A percentile compares a stretch with the other conserved stretches of the same genome.
These are phyloP conservation scores for Monosporascus sp. DNA, from an alignment of 2,329 filamentous ascomycete genomes.

Conservation along the genomic window DNA sequence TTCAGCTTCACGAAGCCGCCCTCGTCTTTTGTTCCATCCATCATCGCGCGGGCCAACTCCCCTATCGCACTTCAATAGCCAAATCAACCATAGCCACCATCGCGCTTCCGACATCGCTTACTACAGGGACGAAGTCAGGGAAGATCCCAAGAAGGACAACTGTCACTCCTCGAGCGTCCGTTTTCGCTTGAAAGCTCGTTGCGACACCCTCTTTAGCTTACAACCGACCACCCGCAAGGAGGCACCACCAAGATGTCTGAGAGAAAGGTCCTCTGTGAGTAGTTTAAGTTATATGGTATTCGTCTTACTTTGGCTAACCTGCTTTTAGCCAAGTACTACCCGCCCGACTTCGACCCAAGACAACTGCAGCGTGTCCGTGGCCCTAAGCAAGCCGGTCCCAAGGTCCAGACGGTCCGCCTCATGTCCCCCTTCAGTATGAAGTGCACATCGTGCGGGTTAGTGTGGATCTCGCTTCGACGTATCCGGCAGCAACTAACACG, in stretches of 20 bases:
- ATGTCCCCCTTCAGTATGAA: conserved; percentile 73
- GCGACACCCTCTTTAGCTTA: not conserved
- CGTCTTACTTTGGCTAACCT: not conserved
- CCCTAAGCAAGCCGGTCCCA: conserved; percentile 69
- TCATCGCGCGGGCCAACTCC: no score
- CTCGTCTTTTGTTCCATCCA: no score
- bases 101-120: no score
- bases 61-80: no score
- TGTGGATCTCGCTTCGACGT: not conserved
- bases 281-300: not conserved
- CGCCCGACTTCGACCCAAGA: conserved; percentile 84
- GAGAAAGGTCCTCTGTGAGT: not conserved
- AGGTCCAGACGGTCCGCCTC: conserved; percentile 78
- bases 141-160: no score
- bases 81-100: no score
- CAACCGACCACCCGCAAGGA: not conserved
- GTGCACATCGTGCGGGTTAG: conserved; percentile 39
- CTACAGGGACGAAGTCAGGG: no score
- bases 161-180: no score
- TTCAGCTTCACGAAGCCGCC: no score
- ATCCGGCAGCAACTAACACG: conserved; percentile 42
- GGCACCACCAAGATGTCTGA: not conserved
- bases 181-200: not conserved
- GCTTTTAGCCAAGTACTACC: conserved; percentile 46
- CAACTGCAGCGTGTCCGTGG: conserved; percentile 66